Conservation (phyloP, 1,139 yeast genomes). For the Yamadazyma diddensiae region DNA sequence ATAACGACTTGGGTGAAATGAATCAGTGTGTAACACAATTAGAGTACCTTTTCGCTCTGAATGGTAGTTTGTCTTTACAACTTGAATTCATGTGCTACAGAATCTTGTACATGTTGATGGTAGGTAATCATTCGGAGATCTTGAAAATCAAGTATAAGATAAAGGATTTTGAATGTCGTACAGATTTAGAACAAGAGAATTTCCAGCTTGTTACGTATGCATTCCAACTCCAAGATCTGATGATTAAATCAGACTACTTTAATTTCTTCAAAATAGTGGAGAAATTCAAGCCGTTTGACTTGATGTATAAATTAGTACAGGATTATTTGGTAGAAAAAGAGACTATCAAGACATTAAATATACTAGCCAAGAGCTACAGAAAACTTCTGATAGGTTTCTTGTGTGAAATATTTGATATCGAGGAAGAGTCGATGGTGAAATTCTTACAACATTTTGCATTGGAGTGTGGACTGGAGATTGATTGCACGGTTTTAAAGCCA, state of each 20-base stretch:
- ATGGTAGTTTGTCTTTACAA: constrained; percentile 20
- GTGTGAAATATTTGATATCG: constrained; percentile 46
- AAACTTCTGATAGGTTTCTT: constrained; percentile 50
- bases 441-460: constrained; percentile 46
- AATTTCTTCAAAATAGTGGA: constrained; percentile 46
- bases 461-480: constrained; percentile 35
- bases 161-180: constrained; percentile 14
- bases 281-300: constrained; percentile 15
- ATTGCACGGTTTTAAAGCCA: constrained; percentile 47
- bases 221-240: constrained; percentile 22
- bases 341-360: constrained; percentile 57
- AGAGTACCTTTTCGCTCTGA: constrained; percentile 52
- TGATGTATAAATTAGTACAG: constrained; percentile 28
- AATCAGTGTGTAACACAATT: constrained; percentile 92
- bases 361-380: constrained; percentile 60
- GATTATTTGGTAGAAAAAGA: constrained; percentile 51
- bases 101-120: constrained; percentile 73
- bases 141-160: constrained; percentile 30
- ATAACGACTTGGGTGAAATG: constrained; percentile 86
- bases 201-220: constrained; percentile 22
- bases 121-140: constrained; percentile 60
- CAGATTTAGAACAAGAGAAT: constrained; percentile 19
- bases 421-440: constrained; percentile 15
- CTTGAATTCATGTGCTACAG: constrained; percentile 73
- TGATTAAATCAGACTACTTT: constrained; percentile 48